A percentile compares a stretch with the other conserved stretches of the same genome.
Conservation (phyloP, 768 basidiomycete species). For the Mycena galopus region DNA sequence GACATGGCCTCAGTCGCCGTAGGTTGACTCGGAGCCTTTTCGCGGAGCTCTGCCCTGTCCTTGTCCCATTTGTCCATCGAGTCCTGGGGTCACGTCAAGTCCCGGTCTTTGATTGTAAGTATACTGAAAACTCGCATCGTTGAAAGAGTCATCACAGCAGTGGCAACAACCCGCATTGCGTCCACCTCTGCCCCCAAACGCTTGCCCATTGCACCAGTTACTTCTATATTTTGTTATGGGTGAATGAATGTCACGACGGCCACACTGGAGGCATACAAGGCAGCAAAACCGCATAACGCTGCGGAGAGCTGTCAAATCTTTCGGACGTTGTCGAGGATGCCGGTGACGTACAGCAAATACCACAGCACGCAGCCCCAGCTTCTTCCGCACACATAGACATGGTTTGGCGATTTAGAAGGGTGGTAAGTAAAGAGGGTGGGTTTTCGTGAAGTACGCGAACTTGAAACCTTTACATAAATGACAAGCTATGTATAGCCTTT, state of each 20-base stretch:
- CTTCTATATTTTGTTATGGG: background rate
- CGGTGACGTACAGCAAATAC: conserved; percentile 43
- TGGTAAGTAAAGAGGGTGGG: too few relatives aligned
- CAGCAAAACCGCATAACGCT: conserved; percentile 29
- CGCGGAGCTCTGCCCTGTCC: conserved; percentile 46
- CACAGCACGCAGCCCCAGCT: conserved; percentile 41
- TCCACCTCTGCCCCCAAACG: conserved; percentile 50
- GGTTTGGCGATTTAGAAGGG: background rate
- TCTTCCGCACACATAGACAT: conserved; percentile 25
- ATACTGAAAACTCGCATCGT: too few relatives aligned
- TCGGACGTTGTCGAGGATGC: conserved; percentile 21
- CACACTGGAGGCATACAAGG: background rate
- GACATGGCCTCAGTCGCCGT: conserved; percentile 43
- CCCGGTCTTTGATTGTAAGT: too few relatives aligned
- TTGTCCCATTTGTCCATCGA: conserved; percentile 54
- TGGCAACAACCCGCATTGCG: conserved; percentile 58
- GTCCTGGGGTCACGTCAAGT: too few relatives aligned
- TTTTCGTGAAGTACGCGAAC: too few relatives aligned
- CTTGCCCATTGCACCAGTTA: conserved; percentile 44
- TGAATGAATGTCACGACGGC: background rate
- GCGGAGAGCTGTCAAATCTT: background rate
- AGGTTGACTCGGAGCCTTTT: conserved; percentile 43
- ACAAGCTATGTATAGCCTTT: too few relatives aligned
- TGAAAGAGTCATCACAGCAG: conserved; percentile 58
- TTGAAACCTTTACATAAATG: too few relatives aligned